Evolutionary conservation across 441 rosid species (phyloP), one percentile per base, ranked within the genome.

Genomic region (Mallotus repandus): DNA sequence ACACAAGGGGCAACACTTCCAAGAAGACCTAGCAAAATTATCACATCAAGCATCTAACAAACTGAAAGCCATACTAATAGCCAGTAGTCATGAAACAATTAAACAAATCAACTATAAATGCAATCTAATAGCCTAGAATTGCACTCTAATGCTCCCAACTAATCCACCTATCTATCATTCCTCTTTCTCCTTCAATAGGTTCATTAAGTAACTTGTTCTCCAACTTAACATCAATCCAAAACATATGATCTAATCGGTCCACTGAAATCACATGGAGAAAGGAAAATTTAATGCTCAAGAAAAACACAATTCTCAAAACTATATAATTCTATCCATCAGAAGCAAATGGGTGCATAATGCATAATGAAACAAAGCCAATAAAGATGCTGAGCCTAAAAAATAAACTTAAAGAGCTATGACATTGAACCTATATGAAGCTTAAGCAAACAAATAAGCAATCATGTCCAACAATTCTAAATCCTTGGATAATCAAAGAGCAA

Each of bases 1-100:
- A 91, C 92, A 67, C 98, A 93, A 0, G 99, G 98, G 65, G 89
- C 97, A 77, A 87, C 41, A 74, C 96, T 86, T 82, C 99, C 98
- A 76, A 96, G 96, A 15, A 93, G 91, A 80, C 99, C 99, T 93
- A 74, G 15, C 19, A 69, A 75, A 46, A 13, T 18, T 50, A 29
- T 15, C 13, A 5, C 7, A 72, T 9, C 32, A 0, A 73, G 18
- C 60, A 25, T 32, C 16, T 29, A 14, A 9, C 0, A 7, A 74
- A 48, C 15, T 14, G n/a, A 49, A 12, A 50, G n/a, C 72, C 43
- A 54, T 32, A 41, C 9, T 41, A 60, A 35, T 9, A 68, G 13
- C 3, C 9, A 49, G 2, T 55, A n/a, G 7, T 48, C 50, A 65
- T 5, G 52, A 76, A 21, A 50, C 59, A 13, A 61, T 57, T 69